Evolutionary conservation across 768 basidiomycete genomes (phyloP).

Genomic region (Rhodosporidiobolus sp.): DNA sequence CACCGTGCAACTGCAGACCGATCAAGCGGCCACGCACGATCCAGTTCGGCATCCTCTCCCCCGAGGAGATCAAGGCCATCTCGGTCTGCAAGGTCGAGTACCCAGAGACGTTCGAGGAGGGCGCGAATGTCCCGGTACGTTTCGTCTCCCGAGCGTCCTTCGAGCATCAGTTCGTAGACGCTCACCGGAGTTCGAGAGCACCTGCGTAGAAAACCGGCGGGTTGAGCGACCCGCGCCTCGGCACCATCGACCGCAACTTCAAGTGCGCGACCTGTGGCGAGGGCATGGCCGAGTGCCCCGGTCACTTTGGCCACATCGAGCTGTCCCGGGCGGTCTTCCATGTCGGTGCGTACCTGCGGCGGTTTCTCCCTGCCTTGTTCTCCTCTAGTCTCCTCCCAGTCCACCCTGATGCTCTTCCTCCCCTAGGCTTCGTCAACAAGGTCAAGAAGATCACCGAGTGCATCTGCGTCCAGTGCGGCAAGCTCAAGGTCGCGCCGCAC

Average conservation of each 20-base stretch:
- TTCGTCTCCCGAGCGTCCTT: neutral
- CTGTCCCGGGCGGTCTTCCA: constrained; percentile 95
- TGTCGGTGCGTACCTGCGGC: constrained; percentile 62
- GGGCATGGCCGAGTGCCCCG: constrained; percentile 99
- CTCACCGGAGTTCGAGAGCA: constrained; percentile 40
- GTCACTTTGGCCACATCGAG: constrained; percentile 98
- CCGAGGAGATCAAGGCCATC: constrained; percentile 99
- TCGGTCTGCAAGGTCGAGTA: constrained; percentile 98
- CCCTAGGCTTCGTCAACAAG: constrained; percentile 86
- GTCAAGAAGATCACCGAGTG: constrained; percentile 99
- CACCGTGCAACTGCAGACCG: constrained; percentile 18
- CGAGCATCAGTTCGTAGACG: too few species aligned
- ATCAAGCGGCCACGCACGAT: constrained; percentile 69
- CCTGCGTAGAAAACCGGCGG: constrained; percentile 78
- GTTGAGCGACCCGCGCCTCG: constrained; percentile 96
- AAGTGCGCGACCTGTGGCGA: constrained; percentile 99
- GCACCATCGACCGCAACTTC: constrained; percentile 94
- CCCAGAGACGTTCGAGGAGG: constrained; percentile 97
- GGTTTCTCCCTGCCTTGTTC: neutral
- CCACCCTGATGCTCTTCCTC: neutral
- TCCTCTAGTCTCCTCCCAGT: constrained; percentile 14
- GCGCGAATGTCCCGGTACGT: constrained; percentile 79
- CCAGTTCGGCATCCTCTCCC: constrained; percentile 96
- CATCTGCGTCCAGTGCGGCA: constrained; percentile 98
- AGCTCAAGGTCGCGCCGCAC: constrained; percentile 75